Base-by-base conservation (phyloP, 345 rosid genomes). In the Dimocarpus longan region DNA sequence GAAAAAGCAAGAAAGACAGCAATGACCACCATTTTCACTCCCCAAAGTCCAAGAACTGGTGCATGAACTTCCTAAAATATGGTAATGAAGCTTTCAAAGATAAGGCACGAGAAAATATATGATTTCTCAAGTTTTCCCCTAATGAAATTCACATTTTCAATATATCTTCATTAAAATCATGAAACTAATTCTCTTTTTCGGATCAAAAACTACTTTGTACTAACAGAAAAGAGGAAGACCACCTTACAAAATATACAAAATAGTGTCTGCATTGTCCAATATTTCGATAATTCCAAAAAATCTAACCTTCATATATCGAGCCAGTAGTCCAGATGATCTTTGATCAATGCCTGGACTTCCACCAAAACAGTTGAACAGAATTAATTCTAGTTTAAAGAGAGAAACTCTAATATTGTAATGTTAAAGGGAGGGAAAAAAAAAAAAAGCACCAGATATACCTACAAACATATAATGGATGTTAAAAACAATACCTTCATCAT, bases 301-400 rank as follows among this genome's bases (percentile, higher is more conserved):
- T 50, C 37, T 42, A 80, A 88, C 93, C 93, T 86, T 85, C 93
- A 90, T 90, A 77, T 86, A 88, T 26, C 83, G 84, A 73, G 85
- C 83, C 68, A 90, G 86, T 19, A 88, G 82, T 71, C 91, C 86
- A 54, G 89, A 70, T 66, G 75, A 65, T 79, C 88, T 85, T 83
- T 44, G 79, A 65, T 80, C n/a, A 37, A 56, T 56, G 46, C 80
- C 87, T 82, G 68, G 40, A 80, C n/a, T 69, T 66, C 66, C 66
- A 79, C 28, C 70, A 77, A 68, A 67, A 71, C 37, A 3, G 60
- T 62, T 48, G 39, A 12, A 37, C 10, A 77, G 73, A 68, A 78
- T 16, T 15, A 18, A 12, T 43, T 68, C 9, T 6, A 7, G n/a
- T 15, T 42, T 40, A 79, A 43, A 50, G 54, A 62, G 43, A 26